phyloP scores from a whole-genome alignment of 2,329 filamentous ascomycete species.

The Trichophyton verrucosum region DNA sequence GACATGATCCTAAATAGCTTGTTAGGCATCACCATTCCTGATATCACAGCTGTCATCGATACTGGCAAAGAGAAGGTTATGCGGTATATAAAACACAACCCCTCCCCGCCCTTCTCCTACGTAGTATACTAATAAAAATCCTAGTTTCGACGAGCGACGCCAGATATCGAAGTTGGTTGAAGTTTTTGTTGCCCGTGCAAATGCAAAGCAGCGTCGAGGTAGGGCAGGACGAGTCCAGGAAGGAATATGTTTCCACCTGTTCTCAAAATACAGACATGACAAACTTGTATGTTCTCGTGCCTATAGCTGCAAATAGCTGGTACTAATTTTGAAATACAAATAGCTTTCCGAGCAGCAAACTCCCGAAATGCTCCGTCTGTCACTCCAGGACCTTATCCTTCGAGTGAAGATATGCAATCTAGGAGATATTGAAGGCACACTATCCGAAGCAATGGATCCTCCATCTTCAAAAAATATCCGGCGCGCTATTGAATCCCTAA shows the following conservation, averaged over 20 bases:
- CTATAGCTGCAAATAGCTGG: not conserved
- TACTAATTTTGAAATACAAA: not conserved
- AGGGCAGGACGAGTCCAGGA: constrained; percentile 91
- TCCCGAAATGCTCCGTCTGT: constrained; percentile 88
- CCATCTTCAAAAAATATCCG: constrained; percentile 87
- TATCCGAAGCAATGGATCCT: constrained; percentile 77
- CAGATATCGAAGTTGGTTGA: constrained; percentile 86
- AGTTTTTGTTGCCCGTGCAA: constrained; percentile 88
- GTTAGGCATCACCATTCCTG: constrained; percentile 73
- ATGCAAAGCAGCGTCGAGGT: constrained; percentile 87
- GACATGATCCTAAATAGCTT: not conserved
- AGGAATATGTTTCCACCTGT: constrained; percentile 89
- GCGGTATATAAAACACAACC: constrained; percentile 31
- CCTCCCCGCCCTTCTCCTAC: not conserved
- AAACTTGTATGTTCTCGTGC: constrained; percentile 35
- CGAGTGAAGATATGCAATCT: constrained; percentile 96
- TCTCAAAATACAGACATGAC: constrained; percentile 82
- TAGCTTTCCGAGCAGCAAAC: constrained; percentile 85
- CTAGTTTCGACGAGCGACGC: constrained; percentile 74
- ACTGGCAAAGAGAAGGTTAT: constrained; percentile 96
- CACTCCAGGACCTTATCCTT: constrained; percentile 86
- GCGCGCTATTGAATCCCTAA: constrained; percentile 78
- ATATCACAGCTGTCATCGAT: constrained; percentile 93
- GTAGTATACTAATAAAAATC: not conserved
- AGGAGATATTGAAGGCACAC: constrained; percentile 79